Conservation (phyloP, 768 basidiomycete species). For the Lactarius akahatsu region DNA sequence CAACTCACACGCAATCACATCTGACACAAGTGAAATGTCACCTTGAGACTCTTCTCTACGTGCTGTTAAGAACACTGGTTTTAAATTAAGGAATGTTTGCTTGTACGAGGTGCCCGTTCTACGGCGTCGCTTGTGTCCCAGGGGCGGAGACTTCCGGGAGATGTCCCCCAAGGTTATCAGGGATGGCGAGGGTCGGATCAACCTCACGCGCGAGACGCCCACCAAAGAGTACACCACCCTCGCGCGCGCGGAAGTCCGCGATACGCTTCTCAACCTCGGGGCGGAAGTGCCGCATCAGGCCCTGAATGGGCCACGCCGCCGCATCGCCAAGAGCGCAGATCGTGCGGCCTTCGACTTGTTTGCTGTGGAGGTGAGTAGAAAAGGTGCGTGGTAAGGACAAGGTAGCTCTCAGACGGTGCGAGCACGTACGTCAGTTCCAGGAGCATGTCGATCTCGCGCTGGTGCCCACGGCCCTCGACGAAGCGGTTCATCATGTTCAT, state of each 20-base stretch:
- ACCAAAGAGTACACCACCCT: slow-evolving; percentile 88
- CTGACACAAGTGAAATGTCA: not conserved
- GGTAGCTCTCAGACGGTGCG: not conserved
- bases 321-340: slow-evolving; percentile 98
- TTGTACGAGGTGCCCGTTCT: not conserved
- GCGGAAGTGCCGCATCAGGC: slow-evolving; percentile 96
- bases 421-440: slow-evolving; percentile 81
- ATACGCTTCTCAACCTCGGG: slow-evolving; percentile 93
- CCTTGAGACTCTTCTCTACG: slow-evolving; percentile 12
- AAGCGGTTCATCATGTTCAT: slow-evolving; percentile 99
- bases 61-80: slow-evolving; percentile 5
- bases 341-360: slow-evolving; percentile 95
- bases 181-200: slow-evolving; percentile 67
- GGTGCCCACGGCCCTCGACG: slow-evolving; percentile 86
- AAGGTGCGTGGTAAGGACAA: slow-evolving; percentile 3
- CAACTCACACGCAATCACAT: not conserved
- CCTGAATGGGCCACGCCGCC: slow-evolving; percentile 98
- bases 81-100: not conserved
- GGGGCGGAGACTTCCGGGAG: slow-evolving; percentile 42
- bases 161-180: slow-evolving; percentile 69
- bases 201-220: slow-evolving; percentile 68
- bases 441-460: slow-evolving; percentile 97
- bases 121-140: slow-evolving; percentile 10
- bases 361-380: slow-evolving; percentile 45
- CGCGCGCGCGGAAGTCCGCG: slow-evolving; percentile 63